phyloP scores from a whole-genome alignment of 2,329 filamentous ascomycete species.

The Cyphellophora europaea region DNA sequence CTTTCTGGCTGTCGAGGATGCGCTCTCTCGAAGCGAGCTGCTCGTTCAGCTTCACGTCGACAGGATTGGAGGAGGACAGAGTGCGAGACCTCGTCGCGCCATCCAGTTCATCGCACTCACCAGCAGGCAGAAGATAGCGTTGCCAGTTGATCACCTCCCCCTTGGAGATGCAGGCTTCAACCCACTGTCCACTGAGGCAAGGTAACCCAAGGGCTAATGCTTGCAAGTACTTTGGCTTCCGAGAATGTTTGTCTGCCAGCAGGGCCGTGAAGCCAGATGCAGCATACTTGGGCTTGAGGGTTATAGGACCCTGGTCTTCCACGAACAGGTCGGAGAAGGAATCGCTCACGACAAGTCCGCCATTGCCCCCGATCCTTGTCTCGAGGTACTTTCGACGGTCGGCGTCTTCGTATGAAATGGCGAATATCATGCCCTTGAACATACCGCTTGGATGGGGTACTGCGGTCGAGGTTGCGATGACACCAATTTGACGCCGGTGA shows the following conservation, averaged over 20 bases:
- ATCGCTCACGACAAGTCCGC: slow-evolving; percentile 60
- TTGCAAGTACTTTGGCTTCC: slow-evolving; percentile 88
- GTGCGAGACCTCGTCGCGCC: slow-evolving; percentile 68
- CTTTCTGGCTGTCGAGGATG: slow-evolving; percentile 53
- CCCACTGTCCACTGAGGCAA: slow-evolving; percentile 75
- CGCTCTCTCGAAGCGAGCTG: slow-evolving; percentile 53
- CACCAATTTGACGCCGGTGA: slow-evolving; percentile 17
- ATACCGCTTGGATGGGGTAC: slow-evolving; percentile 33
- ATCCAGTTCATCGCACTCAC: slow-evolving; percentile 65
- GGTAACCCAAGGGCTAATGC: slow-evolving; percentile 83
- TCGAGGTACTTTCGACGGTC: slow-evolving; percentile 49
- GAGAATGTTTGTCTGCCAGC: slow-evolving; percentile 75
- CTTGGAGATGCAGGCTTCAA: slow-evolving; percentile 59
- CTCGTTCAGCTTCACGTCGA: slow-evolving; percentile 45
- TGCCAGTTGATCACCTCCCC: slow-evolving; percentile 61
- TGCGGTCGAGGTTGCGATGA: slow-evolving; percentile 10
- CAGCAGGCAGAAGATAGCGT: slow-evolving; percentile 76
- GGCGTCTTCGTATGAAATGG: slow-evolving; percentile 62
- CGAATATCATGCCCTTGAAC: slow-evolving; percentile 79
- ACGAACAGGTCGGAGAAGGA: slow-evolving; percentile 75
- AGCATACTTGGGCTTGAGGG: slow-evolving; percentile 43
- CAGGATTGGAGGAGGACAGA: slow-evolving; percentile 35
- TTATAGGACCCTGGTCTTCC: slow-evolving; percentile 33
- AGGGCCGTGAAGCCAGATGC: slow-evolving; percentile 70
- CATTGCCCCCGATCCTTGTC: slow-evolving; percentile 57